Percentiles rank a stretch among this genome's conserved stretches.
Evolutionary conservation across 2,329 filamentous ascomycete species (phyloP).

Genomic region (Falciphora oryzae): DNA sequence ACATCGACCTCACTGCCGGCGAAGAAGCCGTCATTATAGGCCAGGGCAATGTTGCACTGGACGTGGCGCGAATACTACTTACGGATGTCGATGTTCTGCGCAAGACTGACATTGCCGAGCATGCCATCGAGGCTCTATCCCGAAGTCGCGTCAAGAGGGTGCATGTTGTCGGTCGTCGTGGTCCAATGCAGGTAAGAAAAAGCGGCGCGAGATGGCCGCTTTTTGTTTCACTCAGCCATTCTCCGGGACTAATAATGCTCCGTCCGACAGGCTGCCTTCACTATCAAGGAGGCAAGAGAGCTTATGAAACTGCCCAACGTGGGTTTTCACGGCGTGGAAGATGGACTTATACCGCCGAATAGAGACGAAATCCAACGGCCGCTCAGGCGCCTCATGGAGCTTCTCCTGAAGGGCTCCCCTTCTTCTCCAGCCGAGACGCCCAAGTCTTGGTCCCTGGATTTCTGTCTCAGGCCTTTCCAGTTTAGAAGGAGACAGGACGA

Average conservation of each 20-base stretch:
- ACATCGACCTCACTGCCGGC: slow-evolving; percentile 66
- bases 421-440: slow-evolving; percentile 39
- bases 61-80: slow-evolving; percentile 84
- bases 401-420: slow-evolving; percentile 69
- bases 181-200: slow-evolving; percentile 69
- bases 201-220: not conserved
- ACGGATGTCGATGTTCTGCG: slow-evolving; percentile 66
- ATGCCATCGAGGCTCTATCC: slow-evolving; percentile 68
- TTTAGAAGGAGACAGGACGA: slow-evolving; percentile 50
- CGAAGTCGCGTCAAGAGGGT: slow-evolving; percentile 73
- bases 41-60: slow-evolving; percentile 92
- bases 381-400: slow-evolving; percentile 70
- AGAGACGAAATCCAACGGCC: slow-evolving; percentile 67
- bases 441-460: slow-evolving; percentile 80
- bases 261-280: slow-evolving; percentile 72
- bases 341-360: slow-evolving; percentile 60
- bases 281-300: slow-evolving; percentile 90
- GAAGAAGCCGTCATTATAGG: slow-evolving; percentile 86
- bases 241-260: not conserved
- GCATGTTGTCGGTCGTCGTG: slow-evolving; percentile 80
- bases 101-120: slow-evolving; percentile 83
- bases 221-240: not conserved
- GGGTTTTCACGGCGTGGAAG: slow-evolving; percentile 63
- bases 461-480: slow-evolving; percentile 69
- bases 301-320: slow-evolving; percentile 71